These are phyloP conservation scores for Verticillium zaregamsianum DNA, from an alignment of 2,329 filamentous ascomycete genomes.

Conservation along the genomic window DNA sequence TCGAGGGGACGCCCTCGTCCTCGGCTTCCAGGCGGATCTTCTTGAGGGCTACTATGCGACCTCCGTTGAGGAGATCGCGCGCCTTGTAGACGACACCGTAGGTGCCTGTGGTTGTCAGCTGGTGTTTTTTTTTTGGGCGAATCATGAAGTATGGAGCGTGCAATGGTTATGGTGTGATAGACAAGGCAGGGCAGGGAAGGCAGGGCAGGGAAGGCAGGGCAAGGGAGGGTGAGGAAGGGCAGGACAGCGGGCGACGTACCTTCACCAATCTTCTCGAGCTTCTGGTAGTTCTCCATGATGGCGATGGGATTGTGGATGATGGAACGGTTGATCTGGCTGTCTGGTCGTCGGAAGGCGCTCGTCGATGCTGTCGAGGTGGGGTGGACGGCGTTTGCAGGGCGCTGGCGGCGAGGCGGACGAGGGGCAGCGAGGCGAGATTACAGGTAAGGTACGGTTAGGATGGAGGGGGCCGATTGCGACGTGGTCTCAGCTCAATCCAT, in stretches of 20 bases:
- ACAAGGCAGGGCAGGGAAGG: slow-evolving; percentile 1
- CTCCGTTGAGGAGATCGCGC: slow-evolving; percentile 73
- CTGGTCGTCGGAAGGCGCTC: too few relatives aligned
- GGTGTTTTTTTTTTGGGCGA: too few relatives aligned
- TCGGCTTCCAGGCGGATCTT: slow-evolving; percentile 94
- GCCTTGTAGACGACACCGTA: slow-evolving; percentile 97
- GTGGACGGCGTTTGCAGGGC: slow-evolving; percentile 1
- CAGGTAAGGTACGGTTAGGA: not conserved
- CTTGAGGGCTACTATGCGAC: slow-evolving; percentile 87
- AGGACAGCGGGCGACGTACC: slow-evolving; percentile 49
- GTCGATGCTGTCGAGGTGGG: not conserved
- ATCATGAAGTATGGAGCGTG: too few relatives aligned
- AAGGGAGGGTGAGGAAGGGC: not conserved
- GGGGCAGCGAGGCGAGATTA: slow-evolving; percentile 1
- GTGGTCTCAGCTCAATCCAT: not conserved
- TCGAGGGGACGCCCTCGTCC: slow-evolving; percentile 89
- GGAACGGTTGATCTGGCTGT: not conserved
- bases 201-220: not conserved
- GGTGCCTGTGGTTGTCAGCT: slow-evolving; percentile 57
- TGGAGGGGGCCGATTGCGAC: not conserved
- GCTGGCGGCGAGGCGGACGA: not conserved
- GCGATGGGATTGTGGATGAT: not conserved
- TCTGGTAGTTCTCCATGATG: slow-evolving; percentile 91
- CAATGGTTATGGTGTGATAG: slow-evolving; percentile 1
- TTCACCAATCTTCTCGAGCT: slow-evolving; percentile 95